These are phyloP conservation scores for Phlyctochytrium planicorne DNA, from an alignment of 192 early-diverging fungal genomes.

Conservation along the genomic window DNA sequence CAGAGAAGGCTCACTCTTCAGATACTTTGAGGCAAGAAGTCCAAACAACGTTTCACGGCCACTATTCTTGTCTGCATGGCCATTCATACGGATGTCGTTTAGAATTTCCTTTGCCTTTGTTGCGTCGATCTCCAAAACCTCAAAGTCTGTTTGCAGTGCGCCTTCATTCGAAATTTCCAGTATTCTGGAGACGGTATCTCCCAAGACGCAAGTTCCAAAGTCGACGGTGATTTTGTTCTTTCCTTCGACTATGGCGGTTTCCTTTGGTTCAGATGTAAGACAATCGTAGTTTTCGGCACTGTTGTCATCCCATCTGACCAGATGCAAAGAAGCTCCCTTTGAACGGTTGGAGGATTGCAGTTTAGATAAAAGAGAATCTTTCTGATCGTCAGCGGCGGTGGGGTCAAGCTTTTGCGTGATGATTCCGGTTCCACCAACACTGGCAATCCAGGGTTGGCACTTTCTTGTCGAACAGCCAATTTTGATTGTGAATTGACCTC, in stretches of 20 bases:
- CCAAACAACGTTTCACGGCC: not conserved
- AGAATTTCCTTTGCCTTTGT: not conserved
- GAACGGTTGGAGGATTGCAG: not conserved
- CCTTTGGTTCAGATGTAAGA: not conserved
- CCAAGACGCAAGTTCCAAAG: constrained; percentile 32
- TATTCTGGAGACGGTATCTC: constrained; percentile 11
- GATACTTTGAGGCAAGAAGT: not conserved
- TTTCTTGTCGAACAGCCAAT: constrained; percentile 29
- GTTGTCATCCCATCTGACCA: too few species aligned
- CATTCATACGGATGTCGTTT: not conserved
- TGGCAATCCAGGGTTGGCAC: constrained; percentile 20
- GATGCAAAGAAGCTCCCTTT: too few species aligned
- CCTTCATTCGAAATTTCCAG: constrained; percentile 30
- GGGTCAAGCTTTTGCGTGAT: not conserved
- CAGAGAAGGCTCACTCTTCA: not conserved
- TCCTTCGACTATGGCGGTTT: not conserved
- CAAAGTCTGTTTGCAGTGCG: constrained; percentile 21
- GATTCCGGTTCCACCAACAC: constrained; percentile 15
- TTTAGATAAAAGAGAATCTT: not conserved
- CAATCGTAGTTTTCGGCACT: not conserved
- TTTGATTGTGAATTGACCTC: constrained; percentile 17
- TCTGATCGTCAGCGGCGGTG: not conserved
- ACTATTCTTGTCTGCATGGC: not conserved
- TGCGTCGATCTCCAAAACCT: not conserved
- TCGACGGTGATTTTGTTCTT: constrained; percentile 2